Conservation (phyloP, 2,329 filamentous ascomycete genomes). For the Pseudogymnoascus sp. region DNA sequence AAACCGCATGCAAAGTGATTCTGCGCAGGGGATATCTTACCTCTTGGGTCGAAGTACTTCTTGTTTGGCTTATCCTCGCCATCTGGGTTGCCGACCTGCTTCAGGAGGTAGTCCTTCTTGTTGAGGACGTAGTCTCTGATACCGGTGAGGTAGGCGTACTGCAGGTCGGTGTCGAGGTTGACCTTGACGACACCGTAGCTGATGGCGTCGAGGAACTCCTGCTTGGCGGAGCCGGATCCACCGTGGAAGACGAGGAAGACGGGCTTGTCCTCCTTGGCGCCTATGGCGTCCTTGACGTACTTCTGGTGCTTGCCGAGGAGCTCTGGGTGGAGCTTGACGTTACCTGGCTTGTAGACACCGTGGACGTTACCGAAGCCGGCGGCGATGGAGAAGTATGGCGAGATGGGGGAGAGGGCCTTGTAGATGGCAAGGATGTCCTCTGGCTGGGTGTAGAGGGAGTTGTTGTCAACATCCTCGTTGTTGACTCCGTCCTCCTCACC, state of each 20-base stretch:
- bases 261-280: constrained; percentile 71
- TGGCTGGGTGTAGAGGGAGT: constrained; percentile 93
- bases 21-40: constrained; percentile 15
- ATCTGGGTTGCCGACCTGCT: constrained; percentile 88
- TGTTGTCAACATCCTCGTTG: constrained; percentile 97
- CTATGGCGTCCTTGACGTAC: constrained; percentile 76
- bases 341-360: constrained; percentile 97
- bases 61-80: constrained; percentile 98
- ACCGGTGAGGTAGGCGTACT: constrained; percentile 87
- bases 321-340: constrained; percentile 94
- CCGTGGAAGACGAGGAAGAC: constrained; percentile 99
- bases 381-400: constrained; percentile 94
- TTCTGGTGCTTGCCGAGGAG: constrained; percentile 95
- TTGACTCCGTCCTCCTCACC: constrained; percentile 98
- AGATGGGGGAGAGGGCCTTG: constrained; percentile 76
- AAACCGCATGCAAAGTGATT: constrained; percentile 5
- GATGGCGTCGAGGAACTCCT: constrained; percentile 87
- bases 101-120: constrained; percentile 91
- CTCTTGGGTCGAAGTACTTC: constrained; percentile 67
- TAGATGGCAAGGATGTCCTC: constrained; percentile 93
- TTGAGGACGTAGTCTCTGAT: constrained; percentile 90
- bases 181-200: constrained; percentile 96
- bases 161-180: constrained; percentile 97
- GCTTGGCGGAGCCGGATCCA: constrained; percentile 82
- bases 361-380: constrained; percentile 99